Evolutionary conservation across 345 rosid genomes (phyloP), one percentile per base, ranked within the genome.

Genomic region (Angophora floribunda): DNA sequence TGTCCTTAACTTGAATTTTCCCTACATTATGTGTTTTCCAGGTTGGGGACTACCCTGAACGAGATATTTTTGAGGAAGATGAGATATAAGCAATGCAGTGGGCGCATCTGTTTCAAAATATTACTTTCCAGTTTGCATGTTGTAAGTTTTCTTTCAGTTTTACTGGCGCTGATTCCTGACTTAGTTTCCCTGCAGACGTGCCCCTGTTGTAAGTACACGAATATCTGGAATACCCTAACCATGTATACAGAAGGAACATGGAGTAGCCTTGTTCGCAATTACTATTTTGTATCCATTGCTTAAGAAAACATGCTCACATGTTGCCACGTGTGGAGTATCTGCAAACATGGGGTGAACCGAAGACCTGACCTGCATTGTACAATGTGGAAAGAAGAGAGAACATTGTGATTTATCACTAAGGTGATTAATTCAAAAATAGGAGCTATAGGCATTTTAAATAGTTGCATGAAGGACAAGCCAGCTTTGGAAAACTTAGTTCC

Each of bases 31-130:
- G n/a, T 87, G 52, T 1, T 15, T 93, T 91, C 65, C 94, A 96
- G 99, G 97, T 96, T 85, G 99, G 99, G 85, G 96, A 96, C 88
- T 93, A 93, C 89, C 99, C 97, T 41, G 99, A 96, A 91, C 92
- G 95, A 90, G 98, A 96, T 89, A 96, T 92, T 49, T 97, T 93
- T 15, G 96, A 96, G 89, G 98, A 96, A 32, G 98, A 96, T 51
- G 99, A 97, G 91, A 95, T 95, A 90, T 94, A 92, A 93, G 28
- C 47, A 70, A 8, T 70, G 22, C 80, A 16, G 21, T 16, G 44
- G 41, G n/a, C 3, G 13, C 36, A 6, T 85, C 45, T 2, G 28
- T 85, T 32, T 85, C 61, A 6, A 21, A 49, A 10, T 85, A 11
- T 41, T 52, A 13, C 45, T 85, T 52, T 53, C 49, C 24, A 13